Evolutionary conservation across 495 filamentous ascomycete genomes (phyloP).

Genomic region (Amorphotheca resinae): DNA sequence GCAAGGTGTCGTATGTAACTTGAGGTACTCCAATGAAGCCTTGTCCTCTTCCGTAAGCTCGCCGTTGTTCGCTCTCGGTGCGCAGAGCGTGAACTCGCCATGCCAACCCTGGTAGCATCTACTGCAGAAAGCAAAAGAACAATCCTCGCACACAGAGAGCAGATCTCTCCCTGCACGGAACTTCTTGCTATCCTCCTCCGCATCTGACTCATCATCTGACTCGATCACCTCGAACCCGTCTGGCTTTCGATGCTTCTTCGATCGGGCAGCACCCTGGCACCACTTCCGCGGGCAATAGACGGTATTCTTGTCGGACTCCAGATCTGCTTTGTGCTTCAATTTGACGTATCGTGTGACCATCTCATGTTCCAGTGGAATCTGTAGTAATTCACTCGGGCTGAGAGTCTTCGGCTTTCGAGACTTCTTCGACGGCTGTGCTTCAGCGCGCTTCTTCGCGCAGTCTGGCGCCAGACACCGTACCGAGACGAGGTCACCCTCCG

Average conservation of each 20-base stretch:
- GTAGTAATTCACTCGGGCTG: slow-evolving; percentile 74
- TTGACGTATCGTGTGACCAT: slow-evolving; percentile 74
- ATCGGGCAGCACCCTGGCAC: slow-evolving; percentile 86
- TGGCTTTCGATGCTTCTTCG: slow-evolving; percentile 65
- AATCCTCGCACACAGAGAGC: slow-evolving; percentile 78
- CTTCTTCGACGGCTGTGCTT: slow-evolving; percentile 16
- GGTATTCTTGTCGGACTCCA: slow-evolving; percentile 82
- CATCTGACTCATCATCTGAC: slow-evolving; percentile 35
- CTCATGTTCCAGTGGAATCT: slow-evolving; percentile 65
- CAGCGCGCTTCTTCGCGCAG: slow-evolving; percentile 51
- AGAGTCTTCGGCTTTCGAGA: slow-evolving; percentile 44
- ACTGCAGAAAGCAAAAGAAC: slow-evolving; percentile 81
- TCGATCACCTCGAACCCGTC: slow-evolving; percentile 33
- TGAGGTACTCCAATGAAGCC: slow-evolving; percentile 70
- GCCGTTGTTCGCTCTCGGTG: slow-evolving; percentile 43
- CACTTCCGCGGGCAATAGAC: slow-evolving; percentile 89
- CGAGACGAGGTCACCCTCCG: slow-evolving; percentile 64
- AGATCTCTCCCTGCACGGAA: slow-evolving; percentile 22
- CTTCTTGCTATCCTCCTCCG: slow-evolving; percentile 24
- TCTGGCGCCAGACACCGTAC: slow-evolving; percentile 67
- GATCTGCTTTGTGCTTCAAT: slow-evolving; percentile 79
- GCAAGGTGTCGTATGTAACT: slow-evolving; percentile 68
- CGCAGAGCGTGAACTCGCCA: slow-evolving; percentile 57
- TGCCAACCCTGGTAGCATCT: slow-evolving; percentile 66
- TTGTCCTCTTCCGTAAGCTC: slow-evolving; percentile 73